Evolutionary conservation across 202 grass and related monocot genomes (phyloP).

Genomic region (Cymbopogon flexuosus): DNA sequence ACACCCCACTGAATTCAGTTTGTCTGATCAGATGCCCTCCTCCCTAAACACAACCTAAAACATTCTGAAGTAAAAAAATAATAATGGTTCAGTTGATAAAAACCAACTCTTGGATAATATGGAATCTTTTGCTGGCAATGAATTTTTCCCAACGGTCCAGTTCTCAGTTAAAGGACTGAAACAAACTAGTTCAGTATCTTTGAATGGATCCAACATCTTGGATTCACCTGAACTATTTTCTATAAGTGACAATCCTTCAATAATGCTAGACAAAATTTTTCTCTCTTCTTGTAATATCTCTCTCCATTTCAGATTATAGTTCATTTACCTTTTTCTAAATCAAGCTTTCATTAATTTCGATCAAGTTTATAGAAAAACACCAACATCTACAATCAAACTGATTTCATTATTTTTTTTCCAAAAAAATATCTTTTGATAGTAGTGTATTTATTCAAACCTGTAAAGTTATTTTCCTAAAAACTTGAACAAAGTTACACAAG

Average conservation of each 20-base stretch:
- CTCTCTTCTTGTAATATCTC: not conserved
- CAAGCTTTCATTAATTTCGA: not conserved
- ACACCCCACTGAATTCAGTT: not conserved
- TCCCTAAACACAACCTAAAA: not conserved
- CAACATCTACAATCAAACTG: not conserved
- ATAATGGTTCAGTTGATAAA: not conserved
- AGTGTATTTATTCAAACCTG: not conserved
- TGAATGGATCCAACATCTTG: not conserved
- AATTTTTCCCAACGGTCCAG: not conserved
- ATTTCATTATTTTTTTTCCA: not conserved
- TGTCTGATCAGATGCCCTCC: not conserved
- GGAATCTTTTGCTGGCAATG: not conserved
- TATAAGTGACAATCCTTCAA: not conserved
- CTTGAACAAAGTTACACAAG: not conserved
- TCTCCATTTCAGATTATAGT: not conserved
- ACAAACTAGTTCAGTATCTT: not conserved
- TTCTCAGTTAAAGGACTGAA: not conserved
- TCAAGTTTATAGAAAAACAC: not conserved
- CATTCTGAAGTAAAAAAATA: not conserved
- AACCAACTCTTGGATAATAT: no score
- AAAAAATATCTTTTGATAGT: not conserved
- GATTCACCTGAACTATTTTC: not conserved
- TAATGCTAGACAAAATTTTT: not conserved
- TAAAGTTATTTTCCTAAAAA: not conserved
- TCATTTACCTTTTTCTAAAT: no score